Evolutionary conservation across 768 basidiomycete species (phyloP).

Genomic region (Dentipellis sp.): DNA sequence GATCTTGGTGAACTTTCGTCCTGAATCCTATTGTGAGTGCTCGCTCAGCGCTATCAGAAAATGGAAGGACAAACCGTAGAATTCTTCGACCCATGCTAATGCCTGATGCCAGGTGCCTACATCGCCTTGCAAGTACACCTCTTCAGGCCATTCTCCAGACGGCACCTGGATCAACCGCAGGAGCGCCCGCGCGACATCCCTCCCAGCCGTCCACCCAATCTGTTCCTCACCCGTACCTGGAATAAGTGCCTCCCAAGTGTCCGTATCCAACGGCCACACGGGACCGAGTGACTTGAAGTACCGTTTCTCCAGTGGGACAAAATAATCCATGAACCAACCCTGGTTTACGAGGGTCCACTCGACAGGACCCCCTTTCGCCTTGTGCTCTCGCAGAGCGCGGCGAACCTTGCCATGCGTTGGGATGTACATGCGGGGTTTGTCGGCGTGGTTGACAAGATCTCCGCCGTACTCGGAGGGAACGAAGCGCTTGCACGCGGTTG

Average conservation of each 20-base stretch:
- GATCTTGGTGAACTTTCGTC: background rate
- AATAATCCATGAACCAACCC: background rate
- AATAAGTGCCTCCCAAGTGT: background rate
- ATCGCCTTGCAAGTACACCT: background rate
- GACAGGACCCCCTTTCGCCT: background rate
- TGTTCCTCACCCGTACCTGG: background rate
- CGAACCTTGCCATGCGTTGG: background rate
- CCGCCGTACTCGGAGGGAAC: constrained; percentile 1
- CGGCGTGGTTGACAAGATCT: background rate
- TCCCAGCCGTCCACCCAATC: background rate
- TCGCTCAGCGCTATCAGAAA: background rate
- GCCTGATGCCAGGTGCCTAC: background rate
- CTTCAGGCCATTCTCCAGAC: background rate
- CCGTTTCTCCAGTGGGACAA: background rate
- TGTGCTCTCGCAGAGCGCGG: background rate
- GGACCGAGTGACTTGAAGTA: background rate
- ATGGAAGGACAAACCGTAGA: background rate
- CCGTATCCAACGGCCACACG: background rate
- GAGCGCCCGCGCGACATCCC: background rate
- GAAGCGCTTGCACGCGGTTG: background rate
- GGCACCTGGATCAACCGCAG: background rate
- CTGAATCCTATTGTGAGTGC: background rate
- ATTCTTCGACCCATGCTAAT: background rate
- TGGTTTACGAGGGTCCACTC: background rate
- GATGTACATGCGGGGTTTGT: background rate